These are phyloP conservation scores for Pichia californica DNA, from an alignment of 805 yeast genomes.

Conservation along the genomic window DNA sequence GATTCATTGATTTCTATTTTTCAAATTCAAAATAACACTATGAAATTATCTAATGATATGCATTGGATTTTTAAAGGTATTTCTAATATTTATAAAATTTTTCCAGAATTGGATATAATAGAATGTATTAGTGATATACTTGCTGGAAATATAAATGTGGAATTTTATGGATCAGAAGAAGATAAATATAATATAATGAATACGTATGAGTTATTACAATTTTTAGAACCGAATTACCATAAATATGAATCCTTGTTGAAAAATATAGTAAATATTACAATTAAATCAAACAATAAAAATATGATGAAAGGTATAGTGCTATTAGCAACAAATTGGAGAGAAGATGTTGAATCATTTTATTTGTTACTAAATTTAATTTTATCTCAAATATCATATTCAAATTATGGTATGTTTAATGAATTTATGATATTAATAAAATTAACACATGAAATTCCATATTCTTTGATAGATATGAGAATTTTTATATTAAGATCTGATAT, in stretches of 20 bases:
- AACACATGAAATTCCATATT: constrained; percentile 19
- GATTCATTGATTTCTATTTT: background rate
- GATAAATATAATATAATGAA: background rate
- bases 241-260: background rate
- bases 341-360: background rate
- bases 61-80: constrained; percentile 7
- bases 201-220: background rate
- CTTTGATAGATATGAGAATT: constrained; percentile 16
- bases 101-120: background rate
- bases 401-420: background rate
- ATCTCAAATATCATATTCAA: background rate
- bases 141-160: background rate
- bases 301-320: background rate
- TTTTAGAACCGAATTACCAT: constrained; percentile 2
- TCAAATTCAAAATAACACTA: background rate
- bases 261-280: background rate
- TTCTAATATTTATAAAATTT: background rate
- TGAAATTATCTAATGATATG: background rate
- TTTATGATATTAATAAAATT: background rate
- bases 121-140: background rate
- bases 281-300: background rate
- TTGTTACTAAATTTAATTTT: background rate
- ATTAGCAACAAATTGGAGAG: constrained; percentile 1
- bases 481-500: constrained; percentile 37
- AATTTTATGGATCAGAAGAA: background rate